Evolutionary conservation across 1,284 basidiomycete genomes (phyloP), one percentile per base, ranked within the genome.

Genomic region (Ustilago cynodontis): DNA sequence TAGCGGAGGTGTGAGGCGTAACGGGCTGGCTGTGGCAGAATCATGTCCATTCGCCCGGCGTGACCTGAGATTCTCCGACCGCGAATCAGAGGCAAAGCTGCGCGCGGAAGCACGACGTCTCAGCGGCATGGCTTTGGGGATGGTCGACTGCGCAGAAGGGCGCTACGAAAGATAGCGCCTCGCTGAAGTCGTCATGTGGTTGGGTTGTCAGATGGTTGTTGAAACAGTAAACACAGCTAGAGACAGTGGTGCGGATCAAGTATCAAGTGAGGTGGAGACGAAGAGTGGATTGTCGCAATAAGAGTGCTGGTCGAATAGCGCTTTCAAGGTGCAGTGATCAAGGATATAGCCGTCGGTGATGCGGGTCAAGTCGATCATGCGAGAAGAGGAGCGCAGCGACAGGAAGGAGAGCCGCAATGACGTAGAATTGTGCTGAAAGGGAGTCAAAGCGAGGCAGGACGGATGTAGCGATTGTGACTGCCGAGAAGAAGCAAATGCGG

Each of bases 111-210:
- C 51, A 50, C 56, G 51, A 28, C 55, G 63, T 51, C 59, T 57
- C 51, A 65, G 58, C n/a, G 69, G 69, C 69, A 71, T 71, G 59
- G 13, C 35, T 29, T 47, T 39, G 55, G 37, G 43, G n/a, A 28
- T 43, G 39, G 24, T 41, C 39, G 51, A 8, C 54, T 51, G 63
- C 63, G 58, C 51, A 66, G 59, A 51, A 20, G 45, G 59, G 69
- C 63, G 56, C 63, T 62, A 37, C 14, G 18, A 35, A 35, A 7
- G 9, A 26, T 9, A 56, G 56, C 50, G 56, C 55, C 33, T 33
- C 39, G 50, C 50, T 11, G 28, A 16, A 55, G 45, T 28, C 63
- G 59, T 62, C 63, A 71, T 66, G 45, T 54, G 69, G 13, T 16
- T 45, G 43, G 37, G 35, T 20, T n/a, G 20, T 37, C 31, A 50